A percentile compares a stretch with the other conserved stretches of the same genome.
Conservation (phyloP, 2,329 filamentous ascomycete genomes). For the Lachnellula suecica region DNA sequence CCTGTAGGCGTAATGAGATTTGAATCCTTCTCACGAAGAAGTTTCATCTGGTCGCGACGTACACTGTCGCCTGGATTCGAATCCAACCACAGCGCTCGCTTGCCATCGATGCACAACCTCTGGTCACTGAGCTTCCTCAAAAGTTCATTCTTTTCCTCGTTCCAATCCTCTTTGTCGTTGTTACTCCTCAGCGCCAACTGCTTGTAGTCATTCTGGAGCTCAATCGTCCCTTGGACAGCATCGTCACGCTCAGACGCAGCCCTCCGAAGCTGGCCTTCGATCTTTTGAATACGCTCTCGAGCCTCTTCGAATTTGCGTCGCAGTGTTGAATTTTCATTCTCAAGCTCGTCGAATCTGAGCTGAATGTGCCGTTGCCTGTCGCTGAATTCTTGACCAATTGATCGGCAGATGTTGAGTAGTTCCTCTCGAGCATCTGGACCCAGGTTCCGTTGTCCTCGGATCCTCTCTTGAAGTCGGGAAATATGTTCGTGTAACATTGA, state of each 20-base stretch:
- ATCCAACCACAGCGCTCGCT: constrained; percentile 25
- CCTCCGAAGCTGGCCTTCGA: constrained; percentile 1
- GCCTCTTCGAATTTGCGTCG: background rate
- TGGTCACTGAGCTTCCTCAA: constrained; percentile 15
- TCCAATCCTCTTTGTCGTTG: constrained; percentile 7
- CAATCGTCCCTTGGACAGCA: constrained; percentile 4
- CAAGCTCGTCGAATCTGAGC: constrained; percentile 3
- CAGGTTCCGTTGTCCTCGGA: constrained; percentile 7
- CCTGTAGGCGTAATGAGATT: constrained; percentile 18
- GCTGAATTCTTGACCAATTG: constrained; percentile 7
- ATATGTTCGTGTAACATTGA: background rate
- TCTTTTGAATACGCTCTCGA: constrained; percentile 1
- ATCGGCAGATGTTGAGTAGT: background rate
- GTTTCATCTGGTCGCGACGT: constrained; percentile 10
- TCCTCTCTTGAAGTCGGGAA: background rate
- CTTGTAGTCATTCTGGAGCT: background rate
- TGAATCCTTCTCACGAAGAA: constrained; percentile 15
- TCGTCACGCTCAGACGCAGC: constrained; percentile 10
- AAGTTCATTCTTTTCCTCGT: constrained; percentile 6
- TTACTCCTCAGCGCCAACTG: constrained; percentile 1
- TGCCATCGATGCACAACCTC: constrained; percentile 18
- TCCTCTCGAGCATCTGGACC: background rate
- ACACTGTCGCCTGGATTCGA: constrained; percentile 14
- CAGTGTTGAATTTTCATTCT: constrained; percentile 5
- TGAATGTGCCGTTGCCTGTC: constrained; percentile 1